These are phyloP conservation scores for Ramaria sp. DNA, from an alignment of 768 basidiomycete species.

Conservation along the genomic window DNA sequence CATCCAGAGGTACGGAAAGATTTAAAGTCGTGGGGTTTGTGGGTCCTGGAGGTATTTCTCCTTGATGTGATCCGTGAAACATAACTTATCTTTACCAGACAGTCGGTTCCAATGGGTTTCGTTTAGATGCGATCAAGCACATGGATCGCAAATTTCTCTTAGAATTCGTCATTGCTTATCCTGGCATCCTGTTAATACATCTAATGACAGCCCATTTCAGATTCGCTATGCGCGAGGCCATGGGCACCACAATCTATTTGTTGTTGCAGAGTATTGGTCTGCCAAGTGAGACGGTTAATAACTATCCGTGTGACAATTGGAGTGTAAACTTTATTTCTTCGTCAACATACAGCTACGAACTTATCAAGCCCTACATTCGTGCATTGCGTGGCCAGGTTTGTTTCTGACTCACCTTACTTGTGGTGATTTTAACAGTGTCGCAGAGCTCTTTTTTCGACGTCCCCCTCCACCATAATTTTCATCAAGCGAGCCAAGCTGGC, in stretches of 20 bases:
- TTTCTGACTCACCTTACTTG: background rate
- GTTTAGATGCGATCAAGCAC: slow-evolving; percentile 89
- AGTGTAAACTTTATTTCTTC: background rate
- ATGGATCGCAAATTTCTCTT: slow-evolving; percentile 62
- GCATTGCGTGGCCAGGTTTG: slow-evolving; percentile 57
- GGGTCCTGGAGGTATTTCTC: slow-evolving; percentile 48
- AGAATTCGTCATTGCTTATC: slow-evolving; percentile 43
- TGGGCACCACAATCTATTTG: slow-evolving; percentile 40
- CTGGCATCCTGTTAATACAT: background rate
- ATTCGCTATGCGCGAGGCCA: slow-evolving; percentile 22
- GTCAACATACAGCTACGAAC: slow-evolving; percentile 28
- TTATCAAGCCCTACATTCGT: slow-evolving; percentile 46
- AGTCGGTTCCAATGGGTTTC: slow-evolving; percentile 62
- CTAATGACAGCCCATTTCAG: slow-evolving; percentile 18
- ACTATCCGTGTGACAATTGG: background rate
- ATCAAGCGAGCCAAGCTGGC: slow-evolving; percentile 60
- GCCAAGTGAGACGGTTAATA: slow-evolving; percentile 36
- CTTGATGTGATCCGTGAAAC: background rate
- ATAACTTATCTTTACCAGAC: slow-evolving; percentile 30
- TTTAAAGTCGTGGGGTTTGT: slow-evolving; percentile 64
- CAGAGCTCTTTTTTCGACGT: slow-evolving; percentile 89
- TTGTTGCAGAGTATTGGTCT: slow-evolving; percentile 77
- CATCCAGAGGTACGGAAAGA: slow-evolving; percentile 76
- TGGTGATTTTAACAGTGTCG: background rate
- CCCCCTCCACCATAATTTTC: slow-evolving; percentile 77